A percentile compares a stretch with the other conserved stretches of the same genome.
These are phyloP conservation scores for Epichloe typhina DNA, from an alignment of 2,329 filamentous ascomycete genomes.

Conservation along the genomic window DNA sequence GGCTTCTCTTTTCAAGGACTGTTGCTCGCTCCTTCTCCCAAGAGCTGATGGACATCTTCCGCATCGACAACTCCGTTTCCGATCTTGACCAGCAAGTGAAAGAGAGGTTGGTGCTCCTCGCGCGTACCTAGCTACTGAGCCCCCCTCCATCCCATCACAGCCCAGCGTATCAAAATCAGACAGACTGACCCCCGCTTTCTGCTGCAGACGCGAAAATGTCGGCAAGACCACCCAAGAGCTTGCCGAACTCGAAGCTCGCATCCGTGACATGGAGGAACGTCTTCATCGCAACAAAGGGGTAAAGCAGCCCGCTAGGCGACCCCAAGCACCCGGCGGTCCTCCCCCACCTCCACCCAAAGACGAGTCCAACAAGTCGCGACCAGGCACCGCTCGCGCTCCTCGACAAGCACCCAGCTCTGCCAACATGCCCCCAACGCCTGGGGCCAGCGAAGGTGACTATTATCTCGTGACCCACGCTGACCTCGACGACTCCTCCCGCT, in stretches of 20 bases:
- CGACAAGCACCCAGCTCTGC: conserved; percentile 39
- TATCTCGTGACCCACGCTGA: conserved; percentile 22
- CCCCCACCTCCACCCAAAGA: conserved; percentile 11
- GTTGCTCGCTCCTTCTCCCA: conserved; percentile 78
- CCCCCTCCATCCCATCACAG: conserved; percentile 1
- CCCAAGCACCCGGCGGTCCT: conserved; percentile 5
- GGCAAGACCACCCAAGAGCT: conserved; percentile 64
- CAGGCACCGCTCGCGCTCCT: conserved; percentile 38
- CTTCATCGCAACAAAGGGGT: conserved; percentile 32
- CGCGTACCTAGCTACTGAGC: conserved; percentile 1
- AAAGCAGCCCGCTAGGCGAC: conserved; percentile 7
- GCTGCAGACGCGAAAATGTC: conserved; percentile 36
- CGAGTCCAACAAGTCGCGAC: conserved; percentile 33
- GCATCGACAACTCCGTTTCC: conserved; percentile 65
- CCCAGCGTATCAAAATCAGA: background rate
- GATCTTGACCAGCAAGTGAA: conserved; percentile 63
- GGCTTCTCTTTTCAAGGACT: conserved; percentile 42
- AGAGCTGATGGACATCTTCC: conserved; percentile 80
- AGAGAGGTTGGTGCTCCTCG: conserved; percentile 53
- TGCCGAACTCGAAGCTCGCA: conserved; percentile 68
- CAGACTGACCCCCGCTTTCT: background rate
- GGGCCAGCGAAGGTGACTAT: conserved; percentile 51
- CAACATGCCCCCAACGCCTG: conserved; percentile 47
- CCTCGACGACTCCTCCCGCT: conserved; percentile 5
- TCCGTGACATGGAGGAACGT: conserved; percentile 74